Conservation (phyloP, 179 eudicot species). For the Camellia oleifera region DNA sequence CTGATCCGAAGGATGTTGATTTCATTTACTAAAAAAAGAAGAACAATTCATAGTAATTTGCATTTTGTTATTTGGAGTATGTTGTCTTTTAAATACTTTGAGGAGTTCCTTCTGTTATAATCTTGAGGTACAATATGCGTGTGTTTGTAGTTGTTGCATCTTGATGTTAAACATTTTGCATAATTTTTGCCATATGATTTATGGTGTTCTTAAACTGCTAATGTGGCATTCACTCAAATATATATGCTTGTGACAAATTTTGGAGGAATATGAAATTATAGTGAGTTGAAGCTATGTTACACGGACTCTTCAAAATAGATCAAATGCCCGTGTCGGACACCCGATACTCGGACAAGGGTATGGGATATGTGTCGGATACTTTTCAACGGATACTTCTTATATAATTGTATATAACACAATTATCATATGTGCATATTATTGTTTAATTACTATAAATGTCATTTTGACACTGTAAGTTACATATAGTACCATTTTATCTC, state of each 20-base stretch:
- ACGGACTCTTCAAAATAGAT: too few relatives aligned
- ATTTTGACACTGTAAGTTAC: too few relatives aligned
- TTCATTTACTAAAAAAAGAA: neutral
- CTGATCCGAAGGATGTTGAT: neutral
- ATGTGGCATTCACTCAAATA: neutral
- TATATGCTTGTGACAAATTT: neutral
- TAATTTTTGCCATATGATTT: neutral
- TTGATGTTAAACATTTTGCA: neutral
- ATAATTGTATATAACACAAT: too few relatives aligned
- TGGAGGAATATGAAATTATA: neutral
- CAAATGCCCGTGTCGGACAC: too few relatives aligned
- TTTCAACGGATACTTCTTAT: too few relatives aligned
- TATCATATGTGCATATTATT: too few relatives aligned
- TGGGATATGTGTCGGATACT: too few relatives aligned
- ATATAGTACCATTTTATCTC: too few relatives aligned
- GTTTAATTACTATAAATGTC: too few relatives aligned
- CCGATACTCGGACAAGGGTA: too few relatives aligned
- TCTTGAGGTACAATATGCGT: neutral
- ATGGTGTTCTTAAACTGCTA: neutral
- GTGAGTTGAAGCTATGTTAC: neutral
- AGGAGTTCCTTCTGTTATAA: neutral
- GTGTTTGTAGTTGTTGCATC: neutral
- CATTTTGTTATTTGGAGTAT: neutral
- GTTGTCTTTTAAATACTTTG: neutral
- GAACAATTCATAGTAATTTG: neutral